phyloP scores from a whole-genome alignment of 495 filamentous ascomycete genomes.

The Talaromyces trachyspermus region DNA sequence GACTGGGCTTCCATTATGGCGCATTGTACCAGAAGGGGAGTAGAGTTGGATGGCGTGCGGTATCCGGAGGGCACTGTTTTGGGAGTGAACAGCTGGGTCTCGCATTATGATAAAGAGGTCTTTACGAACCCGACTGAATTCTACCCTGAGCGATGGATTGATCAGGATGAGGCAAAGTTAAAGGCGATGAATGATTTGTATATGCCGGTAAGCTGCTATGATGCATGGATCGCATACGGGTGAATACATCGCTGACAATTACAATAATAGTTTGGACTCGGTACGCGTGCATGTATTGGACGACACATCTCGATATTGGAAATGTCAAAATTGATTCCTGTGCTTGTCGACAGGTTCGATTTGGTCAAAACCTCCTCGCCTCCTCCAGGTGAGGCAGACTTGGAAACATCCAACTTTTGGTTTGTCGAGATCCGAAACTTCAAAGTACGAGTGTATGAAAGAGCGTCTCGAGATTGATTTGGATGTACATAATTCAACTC shows the following conservation, averaged over 20 bases:
- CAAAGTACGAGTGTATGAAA: conserved; percentile 7
- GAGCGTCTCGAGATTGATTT: neutral
- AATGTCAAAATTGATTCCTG: conserved; percentile 42
- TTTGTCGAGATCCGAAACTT: conserved; percentile 41
- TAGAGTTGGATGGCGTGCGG: conserved; percentile 33
- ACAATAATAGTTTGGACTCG: conserved; percentile 35
- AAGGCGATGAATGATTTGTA: conserved; percentile 37
- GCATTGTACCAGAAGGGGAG: conserved; percentile 53
- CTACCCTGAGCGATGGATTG: conserved; percentile 51
- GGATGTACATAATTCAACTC: no score
- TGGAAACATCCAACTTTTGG: conserved; percentile 38
- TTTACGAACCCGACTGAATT: conserved; percentile 46
- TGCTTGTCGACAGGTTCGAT: conserved; percentile 22
- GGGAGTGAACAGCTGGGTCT: conserved; percentile 52
- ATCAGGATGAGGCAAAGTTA: conserved; percentile 24
- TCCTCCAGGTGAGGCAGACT: conserved; percentile 17
- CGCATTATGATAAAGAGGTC: conserved; percentile 46
- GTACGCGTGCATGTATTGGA: conserved; percentile 38
- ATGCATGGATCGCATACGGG: neutral
- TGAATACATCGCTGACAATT: conserved; percentile 2
- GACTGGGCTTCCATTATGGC: conserved; percentile 54
- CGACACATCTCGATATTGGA: conserved; percentile 42
- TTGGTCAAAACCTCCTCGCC: conserved; percentile 32
- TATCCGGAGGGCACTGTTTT: conserved; percentile 52
- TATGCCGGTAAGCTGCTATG: conserved; percentile 25